Conservation (phyloP, 139 green algal genomes). For the Chlorella vulgaris region DNA sequence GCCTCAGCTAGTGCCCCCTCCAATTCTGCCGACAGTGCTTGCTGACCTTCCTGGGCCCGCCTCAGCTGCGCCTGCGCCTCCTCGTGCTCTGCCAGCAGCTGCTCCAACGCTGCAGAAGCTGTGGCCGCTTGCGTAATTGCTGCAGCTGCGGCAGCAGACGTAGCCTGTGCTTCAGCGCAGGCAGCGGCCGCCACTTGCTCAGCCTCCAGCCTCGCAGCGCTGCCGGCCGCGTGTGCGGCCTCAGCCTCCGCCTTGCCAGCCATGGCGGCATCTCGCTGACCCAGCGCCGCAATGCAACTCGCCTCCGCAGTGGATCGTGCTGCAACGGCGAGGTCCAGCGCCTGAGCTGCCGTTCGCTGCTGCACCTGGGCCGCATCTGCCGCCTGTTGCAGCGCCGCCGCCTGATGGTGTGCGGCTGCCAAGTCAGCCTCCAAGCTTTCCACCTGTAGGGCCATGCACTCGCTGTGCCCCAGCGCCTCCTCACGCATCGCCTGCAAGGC, state of each 20-base stretch:
- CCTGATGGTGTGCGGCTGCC: slow-evolving; percentile 12
- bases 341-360: neutral
- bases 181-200: neutral
- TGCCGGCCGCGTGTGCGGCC: neutral
- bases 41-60: neutral
- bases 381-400: slow-evolving; percentile 3
- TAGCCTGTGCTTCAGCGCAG: neutral
- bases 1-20: neutral
- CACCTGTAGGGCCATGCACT: slow-evolving; percentile 20
- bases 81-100: neutral
- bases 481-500: slow-evolving; percentile 1
- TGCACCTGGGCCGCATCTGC: neutral
- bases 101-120: neutral
- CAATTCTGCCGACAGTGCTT: neutral
- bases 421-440: slow-evolving; percentile 11
- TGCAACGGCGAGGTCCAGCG: slow-evolving; percentile 3
- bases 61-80: neutral
- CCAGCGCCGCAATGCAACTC: neutral
- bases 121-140: neutral
- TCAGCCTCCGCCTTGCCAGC: neutral
- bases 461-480: neutral
- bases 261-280: neutral
- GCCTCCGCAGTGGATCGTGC: neutral
- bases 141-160: neutral
- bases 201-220: neutral